Evolutionary conservation across 225 moss, liverwort and hornwort species (phyloP).

Genomic region (Climacium dendroides): DNA sequence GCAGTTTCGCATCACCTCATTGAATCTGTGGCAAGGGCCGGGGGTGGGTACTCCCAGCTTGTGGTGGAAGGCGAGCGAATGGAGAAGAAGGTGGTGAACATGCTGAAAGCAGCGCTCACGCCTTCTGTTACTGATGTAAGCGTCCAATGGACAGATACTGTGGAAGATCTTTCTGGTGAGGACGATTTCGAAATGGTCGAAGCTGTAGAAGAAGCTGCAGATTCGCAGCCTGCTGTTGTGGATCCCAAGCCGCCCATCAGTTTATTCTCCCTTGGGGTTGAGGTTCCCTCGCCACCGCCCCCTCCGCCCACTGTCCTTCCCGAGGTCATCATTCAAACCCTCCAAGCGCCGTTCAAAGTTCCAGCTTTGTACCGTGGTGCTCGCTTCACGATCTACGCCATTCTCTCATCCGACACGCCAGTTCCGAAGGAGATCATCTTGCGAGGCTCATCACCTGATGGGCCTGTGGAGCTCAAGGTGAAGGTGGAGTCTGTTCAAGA

Average conservation of each 20-base stretch:
- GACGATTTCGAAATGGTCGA: conserved; percentile 17
- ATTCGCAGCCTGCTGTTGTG: neutral
- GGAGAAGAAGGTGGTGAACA: conserved; percentile 45
- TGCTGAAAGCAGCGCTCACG: conserved; percentile 39
- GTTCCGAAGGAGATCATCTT: conserved; percentile 9
- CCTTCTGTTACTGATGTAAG: conserved; percentile 18
- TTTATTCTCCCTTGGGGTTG: neutral
- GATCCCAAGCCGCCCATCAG: neutral
- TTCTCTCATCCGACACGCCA: conserved; percentile 3
- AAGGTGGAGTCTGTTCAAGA: conserved; percentile 1
- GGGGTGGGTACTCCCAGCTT: conserved; percentile 36
- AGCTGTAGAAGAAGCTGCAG: neutral
- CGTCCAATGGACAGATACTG: conserved; percentile 3
- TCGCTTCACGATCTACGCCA: conserved; percentile 16
- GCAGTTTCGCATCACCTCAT: conserved; percentile 25
- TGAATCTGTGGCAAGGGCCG: conserved; percentile 38
- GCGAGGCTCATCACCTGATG: conserved; percentile 13
- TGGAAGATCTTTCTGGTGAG: neutral
- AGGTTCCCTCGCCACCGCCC: neutral
- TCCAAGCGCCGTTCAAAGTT: conserved; percentile 35
- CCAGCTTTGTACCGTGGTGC: conserved; percentile 24
- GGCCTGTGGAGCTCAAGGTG: conserved; percentile 31
- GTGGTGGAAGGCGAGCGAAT: conserved; percentile 34
- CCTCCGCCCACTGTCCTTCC: conserved; percentile 12
- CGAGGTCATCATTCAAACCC: neutral